Base-by-base conservation (phyloP, 2,329 filamentous ascomycete genomes). In the Penicillium digitatum region DNA sequence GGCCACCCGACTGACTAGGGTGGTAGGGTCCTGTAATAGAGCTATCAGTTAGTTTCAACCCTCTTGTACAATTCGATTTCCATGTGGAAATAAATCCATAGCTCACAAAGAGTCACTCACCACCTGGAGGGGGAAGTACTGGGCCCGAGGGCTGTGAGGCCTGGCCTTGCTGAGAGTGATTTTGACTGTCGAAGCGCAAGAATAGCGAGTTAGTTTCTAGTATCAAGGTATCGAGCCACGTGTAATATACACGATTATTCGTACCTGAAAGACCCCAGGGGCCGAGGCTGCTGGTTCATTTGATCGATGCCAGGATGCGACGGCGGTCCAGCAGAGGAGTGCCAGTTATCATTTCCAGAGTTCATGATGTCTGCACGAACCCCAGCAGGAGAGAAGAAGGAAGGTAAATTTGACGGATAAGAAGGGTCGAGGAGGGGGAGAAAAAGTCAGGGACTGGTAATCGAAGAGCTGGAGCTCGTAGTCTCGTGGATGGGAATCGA, bases 201-300 rank as follows among this genome's bases (percentile, higher is more conserved):
- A 46, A 39, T 14, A 14, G 37, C 22, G 48, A 12, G 32, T 63
- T 58, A 65, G 61, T 58, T 34, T 39, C 37, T 35, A 40, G 40
- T 20, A 24, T 37, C n/a, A 42, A 31, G 24, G 10, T 16, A 24
- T 26, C 20, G 44, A 52, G 31, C 20, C 20, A 24, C 8, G 31
- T 45, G 22, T 26, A 32, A 20, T 29, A 40, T 32, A 22, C 16
- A 18, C n/a, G 34, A 49, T 24, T 44, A 20, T 32, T 65, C 71
- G 60, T 74, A 78, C 76, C 73, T 72, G 66, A 76, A 78, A 27
- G 73, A 72, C 40, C 73, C 74, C 62, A 77, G 66, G 40, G 74
- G 72, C 58, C 76, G 72, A 59, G 72, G 68, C 58, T 73, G 73
- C 62, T 73, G 74, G 62, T 64, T 74, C 67, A 74, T 69, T 60